These are phyloP conservation scores for Cryptosporidium parvum DNA, from an alignment of 169 alveolate genomes.

Conservation along the genomic window DNA sequence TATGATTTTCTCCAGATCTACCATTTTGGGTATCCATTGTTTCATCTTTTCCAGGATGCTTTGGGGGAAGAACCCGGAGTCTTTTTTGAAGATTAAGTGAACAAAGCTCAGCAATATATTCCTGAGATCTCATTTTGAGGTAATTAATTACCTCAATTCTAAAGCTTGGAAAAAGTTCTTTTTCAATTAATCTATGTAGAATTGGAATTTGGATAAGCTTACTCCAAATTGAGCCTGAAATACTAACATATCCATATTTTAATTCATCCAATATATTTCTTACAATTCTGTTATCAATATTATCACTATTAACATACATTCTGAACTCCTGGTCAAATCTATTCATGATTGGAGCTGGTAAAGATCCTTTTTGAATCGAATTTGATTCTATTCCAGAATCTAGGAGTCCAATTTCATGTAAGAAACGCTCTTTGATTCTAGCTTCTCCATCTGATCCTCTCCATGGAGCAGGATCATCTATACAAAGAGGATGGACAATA, in stretches of 20 bases:
- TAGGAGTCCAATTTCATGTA: constrained; percentile 52
- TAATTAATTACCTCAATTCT: constrained; percentile 22
- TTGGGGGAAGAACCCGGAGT: constrained; percentile 47
- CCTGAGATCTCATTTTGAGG: constrained; percentile 52
- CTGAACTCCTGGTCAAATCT: constrained; percentile 72
- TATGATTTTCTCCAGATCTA: background rate
- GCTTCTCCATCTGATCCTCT: constrained; percentile 69
- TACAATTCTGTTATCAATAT: constrained; percentile 58
- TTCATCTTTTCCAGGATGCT: constrained; percentile 14
- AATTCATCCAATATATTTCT: constrained; percentile 54
- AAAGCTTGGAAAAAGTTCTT: constrained; percentile 61
- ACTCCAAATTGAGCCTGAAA: constrained; percentile 71
- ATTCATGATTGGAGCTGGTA: constrained; percentile 46
- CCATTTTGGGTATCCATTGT: background rate
- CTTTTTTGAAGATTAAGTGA: constrained; percentile 31
- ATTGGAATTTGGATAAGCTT: constrained; percentile 54
- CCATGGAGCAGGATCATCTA: constrained; percentile 74
- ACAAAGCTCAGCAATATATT: constrained; percentile 64
- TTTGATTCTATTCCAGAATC: constrained; percentile 24
- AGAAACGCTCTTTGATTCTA: constrained; percentile 59
- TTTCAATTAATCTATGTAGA: constrained; percentile 45
- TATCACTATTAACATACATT: constrained; percentile 54
- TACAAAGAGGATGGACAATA: constrained; percentile 55
- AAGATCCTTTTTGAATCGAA: constrained; percentile 2
- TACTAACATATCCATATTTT: constrained; percentile 66